These are phyloP conservation scores for Metschnikowia chrysomelidarum DNA, from an alignment of 805 yeast species.

Conservation along the genomic window DNA sequence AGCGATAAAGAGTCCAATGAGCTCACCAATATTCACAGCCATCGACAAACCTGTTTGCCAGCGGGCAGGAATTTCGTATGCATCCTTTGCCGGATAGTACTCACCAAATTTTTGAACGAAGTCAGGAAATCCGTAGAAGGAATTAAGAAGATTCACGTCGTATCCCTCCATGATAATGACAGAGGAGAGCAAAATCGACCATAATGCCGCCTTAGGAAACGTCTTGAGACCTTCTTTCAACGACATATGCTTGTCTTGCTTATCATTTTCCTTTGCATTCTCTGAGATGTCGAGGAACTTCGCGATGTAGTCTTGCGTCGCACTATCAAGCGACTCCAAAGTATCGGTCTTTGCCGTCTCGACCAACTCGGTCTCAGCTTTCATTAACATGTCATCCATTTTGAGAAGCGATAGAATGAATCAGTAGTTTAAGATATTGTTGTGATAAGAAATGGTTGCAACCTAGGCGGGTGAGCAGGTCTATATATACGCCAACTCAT, in stretches of 20 bases:
- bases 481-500: no score
- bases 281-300: no score
- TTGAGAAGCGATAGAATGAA: no score
- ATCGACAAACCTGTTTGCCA: slow-evolving; percentile 41
- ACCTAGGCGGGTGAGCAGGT: no score
- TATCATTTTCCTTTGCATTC: no score
- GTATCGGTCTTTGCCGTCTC: slow-evolving; percentile 14
- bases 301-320: no score
- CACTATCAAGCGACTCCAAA: no score
- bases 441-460: no score
- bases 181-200: slow-evolving; percentile 44
- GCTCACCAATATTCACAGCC: slow-evolving; percentile 26
- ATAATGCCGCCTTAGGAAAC: slow-evolving; percentile 36
- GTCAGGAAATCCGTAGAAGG: slow-evolving; percentile 34
- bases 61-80: slow-evolving; percentile 32
- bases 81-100: slow-evolving; percentile 24
- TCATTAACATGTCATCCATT: slow-evolving; percentile 1
- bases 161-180: slow-evolving; percentile 42
- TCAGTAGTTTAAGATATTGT: no score
- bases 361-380: slow-evolving; percentile 5
- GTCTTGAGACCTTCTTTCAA: slow-evolving; percentile 35
- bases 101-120: slow-evolving; percentile 35
- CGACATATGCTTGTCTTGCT: no score
- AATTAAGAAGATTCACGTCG: slow-evolving; percentile 37
- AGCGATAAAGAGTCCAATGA: slow-evolving; percentile 44